These are phyloP conservation scores for Dorcoceras hygrometricum DNA, from an alignment of 257 asterid genomes.

Conservation along the genomic window DNA sequence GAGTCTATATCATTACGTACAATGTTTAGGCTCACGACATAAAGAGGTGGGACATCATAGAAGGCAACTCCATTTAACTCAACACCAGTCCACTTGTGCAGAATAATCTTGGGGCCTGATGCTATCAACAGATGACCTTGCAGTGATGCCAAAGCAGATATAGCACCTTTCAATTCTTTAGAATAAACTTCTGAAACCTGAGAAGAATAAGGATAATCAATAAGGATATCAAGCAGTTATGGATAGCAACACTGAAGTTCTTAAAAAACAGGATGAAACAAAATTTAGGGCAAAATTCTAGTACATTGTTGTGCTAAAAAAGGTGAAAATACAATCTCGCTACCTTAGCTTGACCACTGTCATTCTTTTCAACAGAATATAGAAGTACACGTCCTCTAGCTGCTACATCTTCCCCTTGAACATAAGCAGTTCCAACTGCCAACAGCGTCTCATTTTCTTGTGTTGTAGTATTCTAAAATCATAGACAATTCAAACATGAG, in stretches of 20 bases:
- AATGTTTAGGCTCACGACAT: conserved; percentile 96
- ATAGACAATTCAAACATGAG: conserved; percentile 16
- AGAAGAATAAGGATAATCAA: conserved; percentile 24
- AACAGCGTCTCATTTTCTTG: conserved; percentile 83
- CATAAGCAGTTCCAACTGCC: conserved; percentile 97
- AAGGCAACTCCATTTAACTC: conserved; percentile 90
- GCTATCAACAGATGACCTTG: conserved; percentile 93
- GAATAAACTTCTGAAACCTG: conserved; percentile 88
- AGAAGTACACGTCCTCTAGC: conserved; percentile 93
- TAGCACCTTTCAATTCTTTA: conserved; percentile 97
- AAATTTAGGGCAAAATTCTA: not conserved
- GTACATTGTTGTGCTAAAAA: conserved; percentile 18
- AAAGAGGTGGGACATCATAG: conserved; percentile 90
- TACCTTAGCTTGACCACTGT: conserved; percentile 64
- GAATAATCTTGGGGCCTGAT: conserved; percentile 89
- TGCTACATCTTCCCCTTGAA: conserved; percentile 99
- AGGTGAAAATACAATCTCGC: conserved; percentile 20
- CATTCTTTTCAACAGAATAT: conserved; percentile 72
- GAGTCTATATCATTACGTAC: no score
- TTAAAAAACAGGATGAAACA: conserved; percentile 20
- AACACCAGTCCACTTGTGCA: conserved; percentile 96
- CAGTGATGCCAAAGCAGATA: conserved; percentile 95
- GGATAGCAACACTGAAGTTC: not conserved
- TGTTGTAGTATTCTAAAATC: conserved; percentile 67
- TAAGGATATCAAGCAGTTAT: conserved; percentile 13